phyloP scores from a whole-genome alignment of 306 rosid genomes.

The Glycyrrhiza uralensis region DNA sequence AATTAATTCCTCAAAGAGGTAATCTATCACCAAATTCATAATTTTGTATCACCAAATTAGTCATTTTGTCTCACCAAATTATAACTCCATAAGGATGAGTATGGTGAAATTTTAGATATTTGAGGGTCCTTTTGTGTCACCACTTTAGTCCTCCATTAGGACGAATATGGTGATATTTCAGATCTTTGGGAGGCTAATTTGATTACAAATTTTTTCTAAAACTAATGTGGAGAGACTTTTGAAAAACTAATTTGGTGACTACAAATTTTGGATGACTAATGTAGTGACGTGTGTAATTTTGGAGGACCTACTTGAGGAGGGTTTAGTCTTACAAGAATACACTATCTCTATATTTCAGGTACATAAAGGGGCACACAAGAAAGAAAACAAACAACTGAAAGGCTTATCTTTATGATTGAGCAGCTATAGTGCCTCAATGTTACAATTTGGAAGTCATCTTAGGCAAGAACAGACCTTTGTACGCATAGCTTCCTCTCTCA shows the following conservation, averaged over 20 bases:
- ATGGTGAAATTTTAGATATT: background rate
- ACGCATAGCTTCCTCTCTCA: slow-evolving; percentile 62
- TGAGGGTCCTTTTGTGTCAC: too few species aligned
- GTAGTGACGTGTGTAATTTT: background rate
- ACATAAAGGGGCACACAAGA: background rate
- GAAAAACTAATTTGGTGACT: background rate
- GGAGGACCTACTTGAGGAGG: background rate
- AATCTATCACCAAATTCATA: background rate
- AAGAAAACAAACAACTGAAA: slow-evolving; percentile 5
- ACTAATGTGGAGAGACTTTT: background rate
- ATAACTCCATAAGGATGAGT: too few species aligned
- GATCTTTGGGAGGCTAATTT: background rate
- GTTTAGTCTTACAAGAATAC: background rate
- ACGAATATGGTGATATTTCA: background rate
- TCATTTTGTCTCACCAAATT: background rate
- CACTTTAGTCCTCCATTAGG: background rate
- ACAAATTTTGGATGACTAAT: background rate
- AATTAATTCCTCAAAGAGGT: background rate
- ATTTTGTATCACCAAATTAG: background rate
- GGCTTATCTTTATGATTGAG: background rate
- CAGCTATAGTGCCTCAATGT: slow-evolving; percentile 9
- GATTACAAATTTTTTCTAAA: background rate
- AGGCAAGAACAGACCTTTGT: slow-evolving; percentile 66
- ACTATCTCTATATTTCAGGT: background rate
- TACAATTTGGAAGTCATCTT: slow-evolving; percentile 25